Base-by-base conservation (phyloP, 2,329 filamentous ascomycete species). In the Aspergillus latus region DNA sequence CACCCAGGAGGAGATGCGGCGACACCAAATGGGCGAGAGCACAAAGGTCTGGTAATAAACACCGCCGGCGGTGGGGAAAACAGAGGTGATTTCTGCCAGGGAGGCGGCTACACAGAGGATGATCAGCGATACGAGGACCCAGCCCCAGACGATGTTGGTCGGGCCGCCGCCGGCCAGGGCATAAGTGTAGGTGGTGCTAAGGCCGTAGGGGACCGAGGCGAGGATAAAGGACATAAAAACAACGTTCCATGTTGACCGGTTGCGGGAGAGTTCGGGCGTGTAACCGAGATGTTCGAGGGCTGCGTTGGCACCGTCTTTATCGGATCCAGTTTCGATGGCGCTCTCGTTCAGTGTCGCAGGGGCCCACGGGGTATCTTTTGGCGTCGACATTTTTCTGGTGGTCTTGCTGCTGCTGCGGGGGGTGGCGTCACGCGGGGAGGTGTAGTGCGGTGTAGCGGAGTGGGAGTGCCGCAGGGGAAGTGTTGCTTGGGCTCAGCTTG, bases 41-140 rank as follows among this genome's bases (percentile, higher is more conserved):
- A 89, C 86, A 2, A 86, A 86, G 55, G 82, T 86, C 82, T 82
- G 84, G 74, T 89, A 89, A 70, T 90, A 90, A 2, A 88, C 85
- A 29, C 86, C 85, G 40, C 85, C 86, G 30, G 85, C 83, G 5
- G 85, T 88, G 2, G 86, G 86, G 66, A 84, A 88, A 11, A 87
- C 85, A 44, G 84, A 84, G 70, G 84, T 87, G 58, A 89, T 88
- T 69, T 89, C 86, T 13, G 85, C 86, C 52, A 89, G 75, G 8
- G 84, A 87, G 32, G 84, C 83, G 48, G 86, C 86, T 62, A 89
- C 87, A 59, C 77, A 79, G 56, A 84, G 75, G 13, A 84, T 86
- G 62, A 88, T 83, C 40, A 88, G 69, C 5, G 84, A 86, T 36
- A 88, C 82, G 34, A 87, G 71, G 2, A 88, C 80, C 85, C 83